phyloP scores from a whole-genome alignment of 2,329 filamentous ascomycete genomes.

The Sporothrix schenckii region DNA sequence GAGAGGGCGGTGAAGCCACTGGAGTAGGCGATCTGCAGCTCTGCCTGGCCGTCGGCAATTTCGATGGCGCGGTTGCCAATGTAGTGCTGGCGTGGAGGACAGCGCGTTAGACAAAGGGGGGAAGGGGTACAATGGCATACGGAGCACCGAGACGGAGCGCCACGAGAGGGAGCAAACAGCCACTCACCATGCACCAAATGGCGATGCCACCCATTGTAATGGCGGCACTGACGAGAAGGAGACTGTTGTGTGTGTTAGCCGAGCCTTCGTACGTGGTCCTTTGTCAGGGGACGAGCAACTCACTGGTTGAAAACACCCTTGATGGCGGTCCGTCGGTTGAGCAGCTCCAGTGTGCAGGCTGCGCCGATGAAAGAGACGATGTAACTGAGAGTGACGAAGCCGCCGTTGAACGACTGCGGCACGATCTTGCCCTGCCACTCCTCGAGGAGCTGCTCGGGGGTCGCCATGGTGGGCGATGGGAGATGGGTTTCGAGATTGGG shows the following conservation, averaged over 20 bases:
- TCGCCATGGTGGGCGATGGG: slow-evolving; percentile 24
- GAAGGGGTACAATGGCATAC: background rate
- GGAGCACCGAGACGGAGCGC: no score
- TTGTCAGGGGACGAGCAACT: slow-evolving; percentile 33
- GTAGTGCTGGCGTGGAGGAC: slow-evolving; percentile 63
- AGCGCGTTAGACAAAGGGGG: background rate
- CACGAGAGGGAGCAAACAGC: background rate
- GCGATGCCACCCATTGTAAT: slow-evolving; percentile 73
- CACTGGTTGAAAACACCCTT: slow-evolving; percentile 72
- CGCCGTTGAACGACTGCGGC: slow-evolving; percentile 56
- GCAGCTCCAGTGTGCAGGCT: slow-evolving; percentile 76
- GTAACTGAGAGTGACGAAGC: slow-evolving; percentile 72
- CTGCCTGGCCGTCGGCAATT: slow-evolving; percentile 62
- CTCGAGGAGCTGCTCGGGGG: slow-evolving; percentile 27
- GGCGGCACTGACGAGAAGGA: slow-evolving; percentile 65
- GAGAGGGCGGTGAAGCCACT: slow-evolving; percentile 72
- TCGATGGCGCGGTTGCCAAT: slow-evolving; percentile 80
- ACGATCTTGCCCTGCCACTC: slow-evolving; percentile 38
- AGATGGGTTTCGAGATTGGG: background rate
- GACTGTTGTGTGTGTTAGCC: slow-evolving; percentile 46
- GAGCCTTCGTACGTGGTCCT: background rate
- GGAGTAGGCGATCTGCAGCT: slow-evolving; percentile 74
- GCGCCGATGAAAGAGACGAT: slow-evolving; percentile 77
- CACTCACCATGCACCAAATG: slow-evolving; percentile 69
- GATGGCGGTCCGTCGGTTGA: slow-evolving; percentile 73